These are phyloP conservation scores for Turnera subulata DNA, from an alignment of 345 rosid genomes.

Conservation along the genomic window DNA sequence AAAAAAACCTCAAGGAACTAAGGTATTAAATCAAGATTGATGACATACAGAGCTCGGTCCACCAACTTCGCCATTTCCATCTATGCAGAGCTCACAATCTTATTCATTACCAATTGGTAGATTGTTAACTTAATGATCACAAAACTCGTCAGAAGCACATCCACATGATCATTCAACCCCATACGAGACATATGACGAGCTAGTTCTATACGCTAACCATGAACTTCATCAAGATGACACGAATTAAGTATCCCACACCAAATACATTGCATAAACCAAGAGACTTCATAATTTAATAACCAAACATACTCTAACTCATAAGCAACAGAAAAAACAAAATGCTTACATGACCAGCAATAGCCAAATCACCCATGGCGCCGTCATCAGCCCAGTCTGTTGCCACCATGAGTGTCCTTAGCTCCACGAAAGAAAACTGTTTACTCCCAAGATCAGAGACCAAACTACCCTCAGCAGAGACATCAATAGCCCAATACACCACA, in stretches of 20 bases:
- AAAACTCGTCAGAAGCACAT: background rate
- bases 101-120: too few relatives aligned
- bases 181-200: background rate
- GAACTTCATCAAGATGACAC: background rate
- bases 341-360: conserved; percentile 95
- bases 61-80: too few relatives aligned
- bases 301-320: too few relatives aligned
- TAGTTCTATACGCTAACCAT: background rate
- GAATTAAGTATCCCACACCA: background rate
- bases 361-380: conserved; percentile 71
- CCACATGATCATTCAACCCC: background rate
- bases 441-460: conserved; percentile 42
- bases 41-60: too few relatives aligned
- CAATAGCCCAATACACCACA: conserved; percentile 77
- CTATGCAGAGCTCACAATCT: too few relatives aligned
- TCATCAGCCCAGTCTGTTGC: conserved; percentile 90
- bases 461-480: conserved; percentile 43
- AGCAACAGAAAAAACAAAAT: background rate
- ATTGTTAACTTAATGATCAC: too few relatives aligned
- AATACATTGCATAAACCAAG: background rate
- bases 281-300: background rate
- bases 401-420: conserved; percentile 87
- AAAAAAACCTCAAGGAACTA: too few relatives aligned
- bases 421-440: conserved; percentile 61
- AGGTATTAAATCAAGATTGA: too few relatives aligned